A percentile compares a stretch with the other conserved stretches of the same genome.
Conservation (phyloP, 2,329 filamentous ascomycete genomes). For the Phaeosphaeria sp. region DNA sequence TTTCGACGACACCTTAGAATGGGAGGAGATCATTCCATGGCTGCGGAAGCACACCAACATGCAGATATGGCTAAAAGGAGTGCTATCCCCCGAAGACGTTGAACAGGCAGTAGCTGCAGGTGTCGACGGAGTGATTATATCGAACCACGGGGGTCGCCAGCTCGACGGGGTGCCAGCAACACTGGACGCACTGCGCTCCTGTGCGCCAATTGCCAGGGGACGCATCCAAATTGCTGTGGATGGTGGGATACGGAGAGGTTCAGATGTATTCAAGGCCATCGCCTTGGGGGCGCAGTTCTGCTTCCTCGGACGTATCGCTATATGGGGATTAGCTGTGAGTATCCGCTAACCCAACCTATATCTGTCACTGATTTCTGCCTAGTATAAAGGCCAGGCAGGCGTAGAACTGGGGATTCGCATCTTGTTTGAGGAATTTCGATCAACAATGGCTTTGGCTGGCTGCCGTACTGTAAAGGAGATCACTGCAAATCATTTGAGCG, state of each 20-base stretch:
- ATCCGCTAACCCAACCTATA: too few species aligned
- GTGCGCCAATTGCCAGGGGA: constrained; percentile 48
- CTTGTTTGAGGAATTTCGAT: not conserved
- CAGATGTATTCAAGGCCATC: constrained; percentile 63
- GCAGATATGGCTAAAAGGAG: constrained; percentile 24
- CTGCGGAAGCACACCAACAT: not conserved
- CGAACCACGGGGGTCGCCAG: constrained; percentile 61
- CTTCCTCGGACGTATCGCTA: constrained; percentile 56
- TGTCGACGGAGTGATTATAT: constrained; percentile 54
- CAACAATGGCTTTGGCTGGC: not conserved
- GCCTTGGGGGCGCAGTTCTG: constrained; percentile 59
- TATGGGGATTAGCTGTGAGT: constrained; percentile 61
- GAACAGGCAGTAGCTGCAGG: constrained; percentile 51
- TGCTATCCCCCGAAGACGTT: constrained; percentile 51
- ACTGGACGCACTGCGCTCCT: constrained; percentile 56
- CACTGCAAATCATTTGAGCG: not conserved
- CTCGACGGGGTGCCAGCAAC: constrained; percentile 62
- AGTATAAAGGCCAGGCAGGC: constrained; percentile 44
- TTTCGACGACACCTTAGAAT: not conserved
- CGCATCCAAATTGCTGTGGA: constrained; percentile 67
- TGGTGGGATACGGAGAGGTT: constrained; percentile 61
- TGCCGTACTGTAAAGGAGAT: not conserved
- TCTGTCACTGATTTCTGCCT: too few species aligned
- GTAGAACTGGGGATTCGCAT: constrained; percentile 14
- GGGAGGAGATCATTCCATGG: not conserved